phyloP scores from a whole-genome alignment of 176 grass and related monocot genomes.

The Oryza rufipogon region DNA sequence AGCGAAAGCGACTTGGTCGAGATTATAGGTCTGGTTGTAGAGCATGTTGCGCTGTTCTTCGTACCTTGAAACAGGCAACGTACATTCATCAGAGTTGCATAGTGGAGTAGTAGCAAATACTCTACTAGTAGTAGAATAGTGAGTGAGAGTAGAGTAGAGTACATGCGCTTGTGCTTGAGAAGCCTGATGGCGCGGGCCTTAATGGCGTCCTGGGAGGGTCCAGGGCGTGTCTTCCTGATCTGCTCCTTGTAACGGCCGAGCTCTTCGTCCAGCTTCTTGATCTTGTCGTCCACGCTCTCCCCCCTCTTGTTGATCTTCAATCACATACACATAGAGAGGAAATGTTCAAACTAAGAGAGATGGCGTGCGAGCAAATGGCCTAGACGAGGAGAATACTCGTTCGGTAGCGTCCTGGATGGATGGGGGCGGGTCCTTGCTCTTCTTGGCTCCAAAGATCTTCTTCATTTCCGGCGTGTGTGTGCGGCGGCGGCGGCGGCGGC shows the following conservation, averaged over 20 bases:
- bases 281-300: slow-evolving; percentile 88
- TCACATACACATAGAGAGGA: too few species aligned
- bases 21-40: slow-evolving; percentile 92
- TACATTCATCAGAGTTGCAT: background rate
- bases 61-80: slow-evolving; percentile 46
- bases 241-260: slow-evolving; percentile 81
- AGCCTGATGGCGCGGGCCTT: slow-evolving; percentile 91
- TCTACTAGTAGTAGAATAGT: too few species aligned
- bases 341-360: too few species aligned
- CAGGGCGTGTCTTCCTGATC: slow-evolving; percentile 82
- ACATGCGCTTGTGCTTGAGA: slow-evolving; percentile 92
- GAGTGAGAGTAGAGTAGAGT: background rate
- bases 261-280: slow-evolving; percentile 95
- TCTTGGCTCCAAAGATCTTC: slow-evolving; percentile 90
- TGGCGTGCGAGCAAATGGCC: too few species aligned
- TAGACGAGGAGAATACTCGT: slow-evolving; percentile 32
- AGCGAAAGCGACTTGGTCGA: slow-evolving; percentile 92
- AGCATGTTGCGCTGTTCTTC: slow-evolving; percentile 95
- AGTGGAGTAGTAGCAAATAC: background rate
- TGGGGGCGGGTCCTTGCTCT: slow-evolving; percentile 79
- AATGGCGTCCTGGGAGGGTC: slow-evolving; percentile 91
- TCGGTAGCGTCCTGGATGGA: slow-evolving; percentile 90
- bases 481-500: background rate
- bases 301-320: slow-evolving; percentile 85
- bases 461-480: slow-evolving; percentile 55